Base-by-base conservation (phyloP, 225 moss, liverwort and hornwort genomes). In the Lunularia cruciata region DNA sequence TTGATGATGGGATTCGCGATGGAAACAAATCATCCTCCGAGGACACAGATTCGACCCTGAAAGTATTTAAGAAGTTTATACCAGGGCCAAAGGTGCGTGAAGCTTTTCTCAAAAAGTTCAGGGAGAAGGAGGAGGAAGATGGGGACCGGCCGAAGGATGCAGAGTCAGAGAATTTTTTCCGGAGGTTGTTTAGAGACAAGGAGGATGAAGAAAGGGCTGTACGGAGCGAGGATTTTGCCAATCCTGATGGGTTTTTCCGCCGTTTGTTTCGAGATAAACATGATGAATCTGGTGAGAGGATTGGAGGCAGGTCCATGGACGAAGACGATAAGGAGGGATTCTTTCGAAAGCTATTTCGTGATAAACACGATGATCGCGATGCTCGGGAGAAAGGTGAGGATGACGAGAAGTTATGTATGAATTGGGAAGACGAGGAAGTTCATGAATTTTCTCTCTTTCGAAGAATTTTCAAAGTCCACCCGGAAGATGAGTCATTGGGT, bases 321-420 rank as follows among this genome's bases (percentile, higher is more conserved):
- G 90, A 93, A 10, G 98, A 98, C 40, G 96, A 96, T 69, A 92
- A 96, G 65, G 92, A 98, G 36, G 93, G 98, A 9, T 98, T 98
- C 68, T 98, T 98, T 59, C 86, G 87, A 53, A 93, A 88, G 86
- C 34, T 98, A 66, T 89, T 89, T 81, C 85, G 73, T 4, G 76
- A 84, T 27, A 84, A 72, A 36, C 73, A 73, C 43, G 83, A 83
- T 15, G 83, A 76, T 67, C 72, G 77, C 38, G 75, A 74, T 66
- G 43, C 65, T 14, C 77, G 83, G 57, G 86, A 72, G 62, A 89
- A 89, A 75, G 74, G 72, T 49, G 93, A 91, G 14, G 98, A 91
- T 19, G 98, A 93, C 20, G 93, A 85, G 39, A 85, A 79, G 67
- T 59, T 65, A 5, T 70, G 51, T 31, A 38, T 74, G 33, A 83